These are phyloP conservation scores for Penicillium hordei DNA, from an alignment of 2,329 filamentous ascomycete genomes.

Conservation along the genomic window DNA sequence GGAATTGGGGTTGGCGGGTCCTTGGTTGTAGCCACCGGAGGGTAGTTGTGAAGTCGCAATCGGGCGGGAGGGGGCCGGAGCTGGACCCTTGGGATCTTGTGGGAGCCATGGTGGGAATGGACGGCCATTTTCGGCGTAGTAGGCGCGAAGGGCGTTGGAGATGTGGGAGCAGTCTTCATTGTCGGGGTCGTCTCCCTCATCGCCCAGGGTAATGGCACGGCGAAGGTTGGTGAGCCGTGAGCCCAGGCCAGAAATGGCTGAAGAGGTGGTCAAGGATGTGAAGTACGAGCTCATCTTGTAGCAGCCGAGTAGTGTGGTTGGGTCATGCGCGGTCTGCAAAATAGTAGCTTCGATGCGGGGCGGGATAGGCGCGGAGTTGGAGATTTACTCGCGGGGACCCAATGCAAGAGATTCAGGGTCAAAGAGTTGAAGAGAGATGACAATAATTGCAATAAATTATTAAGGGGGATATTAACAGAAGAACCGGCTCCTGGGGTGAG, in stretches of 20 bases:
- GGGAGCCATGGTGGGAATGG: conserved; percentile 84
- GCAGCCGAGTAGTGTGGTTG: background rate
- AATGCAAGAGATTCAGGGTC: background rate
- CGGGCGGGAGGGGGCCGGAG: conserved; percentile 49
- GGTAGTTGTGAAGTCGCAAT: conserved; percentile 56
- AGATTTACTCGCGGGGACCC: conserved; percentile 14
- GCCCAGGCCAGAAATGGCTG: conserved; percentile 52
- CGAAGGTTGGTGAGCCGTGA: conserved; percentile 59
- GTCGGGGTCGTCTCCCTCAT: conserved; percentile 47
- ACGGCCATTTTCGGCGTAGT: conserved; percentile 86
- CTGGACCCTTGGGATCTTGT: conserved; percentile 76
- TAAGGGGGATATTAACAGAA: conserved; percentile 13
- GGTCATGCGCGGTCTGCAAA: conserved; percentile 7
- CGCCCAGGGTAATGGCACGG: conserved; percentile 44
- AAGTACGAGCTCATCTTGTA: conserved; percentile 76
- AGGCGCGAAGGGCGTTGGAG: conserved; percentile 85
- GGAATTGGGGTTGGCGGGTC: conserved; percentile 31
- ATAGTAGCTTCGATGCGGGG: conserved; percentile 22
- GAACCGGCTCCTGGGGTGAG: conserved; percentile 22
- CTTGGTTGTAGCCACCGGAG: conserved; percentile 30
- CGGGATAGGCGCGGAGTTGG: conserved; percentile 20
- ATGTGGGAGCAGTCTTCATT: conserved; percentile 87
- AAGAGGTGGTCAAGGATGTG: conserved; percentile 58
- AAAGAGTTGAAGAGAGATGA: background rate
- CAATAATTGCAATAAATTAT: background rate